These are phyloP conservation scores for Halophytophthora batemanensis DNA, from an alignment of 352 stramenopile genomes.

Conservation along the genomic window DNA sequence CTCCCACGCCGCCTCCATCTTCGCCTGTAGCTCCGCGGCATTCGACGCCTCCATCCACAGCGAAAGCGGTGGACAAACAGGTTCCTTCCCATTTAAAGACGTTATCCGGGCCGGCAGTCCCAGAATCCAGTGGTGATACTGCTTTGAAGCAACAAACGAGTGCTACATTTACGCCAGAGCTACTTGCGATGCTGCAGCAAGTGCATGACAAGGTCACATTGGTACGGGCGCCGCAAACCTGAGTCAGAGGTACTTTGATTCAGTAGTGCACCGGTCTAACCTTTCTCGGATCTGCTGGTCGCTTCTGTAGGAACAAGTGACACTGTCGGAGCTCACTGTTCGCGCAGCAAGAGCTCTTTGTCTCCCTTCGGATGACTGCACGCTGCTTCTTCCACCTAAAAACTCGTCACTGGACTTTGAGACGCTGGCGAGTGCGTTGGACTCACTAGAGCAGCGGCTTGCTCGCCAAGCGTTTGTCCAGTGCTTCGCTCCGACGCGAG, in stretches of 20 bases:
- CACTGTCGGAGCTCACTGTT: too few species aligned
- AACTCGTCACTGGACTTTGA: constrained; percentile 1
- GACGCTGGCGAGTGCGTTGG: constrained; percentile 7
- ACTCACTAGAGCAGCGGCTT: constrained; percentile 13
- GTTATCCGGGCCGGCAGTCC: too few species aligned
- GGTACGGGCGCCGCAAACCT: too few species aligned
- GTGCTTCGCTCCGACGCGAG: constrained; percentile 10
- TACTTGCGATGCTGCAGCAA: neutral
- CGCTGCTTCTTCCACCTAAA: constrained; percentile 3
- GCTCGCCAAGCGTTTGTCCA: constrained; percentile 3
- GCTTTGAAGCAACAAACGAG: too few species aligned
- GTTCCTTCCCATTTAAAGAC: too few species aligned
- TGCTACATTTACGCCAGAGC: neutral
- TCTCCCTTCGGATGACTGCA: constrained; percentile 1
- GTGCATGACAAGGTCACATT: neutral
- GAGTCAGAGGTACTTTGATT: too few species aligned
- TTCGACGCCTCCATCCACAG: too few species aligned
- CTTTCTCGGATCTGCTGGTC: neutral
- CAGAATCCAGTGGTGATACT: too few species aligned
- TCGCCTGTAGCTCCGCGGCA: too few species aligned
- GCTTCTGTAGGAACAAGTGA: neutral
- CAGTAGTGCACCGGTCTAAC: too few species aligned
- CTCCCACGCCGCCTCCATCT: constrained; percentile 10
- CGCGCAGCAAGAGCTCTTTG: too few species aligned
- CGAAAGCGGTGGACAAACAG: too few species aligned